These are phyloP conservation scores for Sequoiadendron giganteum DNA, from an alignment of 75 land plant species.

Conservation along the genomic window DNA sequence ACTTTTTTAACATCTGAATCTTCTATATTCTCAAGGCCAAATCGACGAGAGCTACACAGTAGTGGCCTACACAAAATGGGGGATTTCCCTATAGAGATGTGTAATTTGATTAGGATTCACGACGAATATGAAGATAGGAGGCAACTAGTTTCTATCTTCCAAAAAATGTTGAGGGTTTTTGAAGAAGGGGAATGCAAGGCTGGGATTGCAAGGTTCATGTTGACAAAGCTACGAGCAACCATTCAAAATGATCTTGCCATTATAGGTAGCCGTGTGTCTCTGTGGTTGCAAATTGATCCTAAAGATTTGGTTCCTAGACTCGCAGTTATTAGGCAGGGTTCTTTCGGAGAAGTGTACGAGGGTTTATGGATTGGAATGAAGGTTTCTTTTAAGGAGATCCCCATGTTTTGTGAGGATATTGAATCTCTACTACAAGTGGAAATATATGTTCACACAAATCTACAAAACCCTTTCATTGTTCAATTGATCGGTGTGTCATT, in stretches of 20 bases:
- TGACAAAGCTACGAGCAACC: conserved; percentile 13
- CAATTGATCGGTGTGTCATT: conserved; percentile 18
- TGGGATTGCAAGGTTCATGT: conserved; percentile 11
- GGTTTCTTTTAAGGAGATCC: conserved; percentile 20
- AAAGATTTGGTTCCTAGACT: conserved; percentile 18
- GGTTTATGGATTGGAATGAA: conserved; percentile 19
- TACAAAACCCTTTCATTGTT: conserved; percentile 26
- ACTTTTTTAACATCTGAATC: conserved; percentile 10
- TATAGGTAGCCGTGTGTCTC: not conserved
- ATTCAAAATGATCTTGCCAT: not conserved
- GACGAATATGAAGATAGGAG: conserved; percentile 5
- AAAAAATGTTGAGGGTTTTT: not conserved
- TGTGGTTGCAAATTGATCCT: conserved; percentile 15
- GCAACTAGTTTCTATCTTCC: not conserved
- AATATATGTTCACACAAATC: conserved; percentile 10
- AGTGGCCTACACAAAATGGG: not conserved
- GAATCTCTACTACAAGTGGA: not conserved
- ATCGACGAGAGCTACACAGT: not conserved
- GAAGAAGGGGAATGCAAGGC: conserved; percentile 12
- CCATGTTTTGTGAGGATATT: not conserved
- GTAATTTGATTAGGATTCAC: too few species aligned
- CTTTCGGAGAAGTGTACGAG: conserved; percentile 11
- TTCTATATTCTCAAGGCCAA: too few species aligned
- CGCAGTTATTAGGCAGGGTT: not conserved
- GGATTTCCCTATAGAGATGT: conserved; percentile 15